Base-by-base conservation (phyloP, 148 eudicot species). In the Cornus controversa region DNA sequence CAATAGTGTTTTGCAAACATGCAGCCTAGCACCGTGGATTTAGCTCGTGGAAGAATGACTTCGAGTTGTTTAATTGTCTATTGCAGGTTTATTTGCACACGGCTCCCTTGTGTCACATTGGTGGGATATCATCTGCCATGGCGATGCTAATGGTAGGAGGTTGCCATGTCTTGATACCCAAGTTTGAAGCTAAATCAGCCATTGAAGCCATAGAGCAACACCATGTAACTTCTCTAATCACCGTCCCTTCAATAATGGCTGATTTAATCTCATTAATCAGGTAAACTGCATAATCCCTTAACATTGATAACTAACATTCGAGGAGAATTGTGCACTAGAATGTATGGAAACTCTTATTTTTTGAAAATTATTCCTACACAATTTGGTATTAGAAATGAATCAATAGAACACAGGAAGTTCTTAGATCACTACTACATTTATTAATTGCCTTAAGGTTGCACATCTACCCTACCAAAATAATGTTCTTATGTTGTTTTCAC, bases 21-120 rank as follows among this genome's bases (percentile, higher is more conserved):
- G 6, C 53, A 4, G 5, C 10, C 10, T 47, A 8, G 53, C 53
- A 10, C 13, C 13, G 62, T 6, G 10, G 20, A 22, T n/a, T 36
- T 27, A 72, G 62, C n/a, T 74, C 11, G 26, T 20, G 42, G 73
- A n/a, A 26, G 36, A 58, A 47, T 75, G 9, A 66, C 42, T 53
- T 60, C 64, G 3, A 60, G 25, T 18, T 22, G 25, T 60, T 8
- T 54, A 54, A 18, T 20, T 64, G 14, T 26, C 11, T 70, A 4
- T 73, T 77, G 77, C 77, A 95, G 99, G 85, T 93, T 26, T 96
- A 93, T 86, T 54, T 96, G 82, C 98, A 96, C 83, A 96, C 93
- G 28, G 95, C 95, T 71, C 98, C 99, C 66, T 60, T 96, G 78
- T 93, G 98, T 85, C 99, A 96, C 82, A 93, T 96, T 66, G 99